phyloP scores from a whole-genome alignment of 1,284 basidiomycete species.

The Apiotrichum siamense region DNA sequence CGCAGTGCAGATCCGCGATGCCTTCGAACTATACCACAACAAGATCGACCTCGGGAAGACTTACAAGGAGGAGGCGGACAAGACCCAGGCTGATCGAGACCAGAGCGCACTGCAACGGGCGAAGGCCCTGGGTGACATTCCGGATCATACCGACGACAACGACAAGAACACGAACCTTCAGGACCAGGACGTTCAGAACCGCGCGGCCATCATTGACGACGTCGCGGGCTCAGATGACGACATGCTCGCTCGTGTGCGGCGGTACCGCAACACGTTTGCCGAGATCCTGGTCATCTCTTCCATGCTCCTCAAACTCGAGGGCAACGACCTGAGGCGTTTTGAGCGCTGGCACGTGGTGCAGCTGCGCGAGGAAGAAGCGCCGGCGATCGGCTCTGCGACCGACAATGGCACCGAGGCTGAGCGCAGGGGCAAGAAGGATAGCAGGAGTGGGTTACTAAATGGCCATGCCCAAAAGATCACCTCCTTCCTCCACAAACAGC shows the following conservation, averaged over 20 bases:
- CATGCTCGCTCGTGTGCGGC: slow-evolving; percentile 27
- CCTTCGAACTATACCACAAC: slow-evolving; percentile 15
- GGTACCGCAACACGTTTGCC: slow-evolving; percentile 46
- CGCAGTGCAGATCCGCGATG: slow-evolving; percentile 37
- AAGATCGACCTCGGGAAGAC: slow-evolving; percentile 1
- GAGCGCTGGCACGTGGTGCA: slow-evolving; percentile 29
- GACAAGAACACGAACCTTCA: neutral
- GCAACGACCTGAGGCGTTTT: slow-evolving; percentile 38
- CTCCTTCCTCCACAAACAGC: no score
- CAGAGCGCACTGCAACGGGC: no score
- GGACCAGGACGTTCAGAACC: neutral
- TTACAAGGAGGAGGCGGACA: neutral
- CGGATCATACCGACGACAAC: no score
- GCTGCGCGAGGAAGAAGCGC: no score
- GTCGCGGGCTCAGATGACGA: slow-evolving; percentile 10
- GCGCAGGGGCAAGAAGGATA: neutral
- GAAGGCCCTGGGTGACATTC: no score
- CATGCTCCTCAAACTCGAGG: slow-evolving; percentile 43
- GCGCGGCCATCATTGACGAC: slow-evolving; percentile 4
- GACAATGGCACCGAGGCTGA: neutral
- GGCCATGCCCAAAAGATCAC: no score
- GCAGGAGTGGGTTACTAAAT: no score
- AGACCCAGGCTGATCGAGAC: neutral
- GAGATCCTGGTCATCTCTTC: slow-evolving; percentile 42
- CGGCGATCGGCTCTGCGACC: no score